Evolutionary conservation across 1,284 basidiomycete species (phyloP), one percentile per base, ranked within the genome.

Genomic region (Cutaneotrichosporon spelunceum): DNA sequence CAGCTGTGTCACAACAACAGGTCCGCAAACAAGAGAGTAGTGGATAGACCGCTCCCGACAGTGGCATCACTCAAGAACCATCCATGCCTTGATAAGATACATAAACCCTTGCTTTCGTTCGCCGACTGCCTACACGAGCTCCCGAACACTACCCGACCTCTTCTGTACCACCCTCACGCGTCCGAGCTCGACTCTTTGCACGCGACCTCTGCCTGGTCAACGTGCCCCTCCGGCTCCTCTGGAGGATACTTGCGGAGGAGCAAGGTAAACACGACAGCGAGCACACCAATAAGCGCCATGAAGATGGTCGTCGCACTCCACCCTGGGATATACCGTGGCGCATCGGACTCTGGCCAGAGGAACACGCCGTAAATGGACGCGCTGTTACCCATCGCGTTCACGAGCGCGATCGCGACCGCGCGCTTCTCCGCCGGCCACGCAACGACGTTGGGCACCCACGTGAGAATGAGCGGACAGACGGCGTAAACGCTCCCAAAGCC

Each of bases 351-450:
- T 13, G 81, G 81, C 81, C 81, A 82, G 13, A 82, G 74, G 76
- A 82, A 82, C 27, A 79, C 77, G 54, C 81, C 81, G 64, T 82
- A 82, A 69, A 82, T 81, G 8, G 77, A 74, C 3, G 75, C 75
- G 13, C 66, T 68, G 61, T 77, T 77, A 21, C 75, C 75, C 33
- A 77, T 65, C 10, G 73, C 72, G 60, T 80, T 80, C 64, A 79
- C 78, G 34, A 80, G 63, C 11, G 79, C 79, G 54, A 77, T 76
- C 16, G 74, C 72, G 55, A 80, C 77, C 4, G 78, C 79, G 27
- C 80, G 70, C 68, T 81, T 81, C 62, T 79, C 76, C 23, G 78
- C 73, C 0, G 78, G 79, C 30, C 68, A 67, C 11, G 66, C 59
- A 58, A 80, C 71, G 52, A 80, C 65, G 63, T 78, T 78, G 21